Evolutionary conservation across 2,329 filamentous ascomycete species (phyloP), one percentile per base, ranked within the genome.

Genomic region (Talaromyces pinophilus): DNA sequence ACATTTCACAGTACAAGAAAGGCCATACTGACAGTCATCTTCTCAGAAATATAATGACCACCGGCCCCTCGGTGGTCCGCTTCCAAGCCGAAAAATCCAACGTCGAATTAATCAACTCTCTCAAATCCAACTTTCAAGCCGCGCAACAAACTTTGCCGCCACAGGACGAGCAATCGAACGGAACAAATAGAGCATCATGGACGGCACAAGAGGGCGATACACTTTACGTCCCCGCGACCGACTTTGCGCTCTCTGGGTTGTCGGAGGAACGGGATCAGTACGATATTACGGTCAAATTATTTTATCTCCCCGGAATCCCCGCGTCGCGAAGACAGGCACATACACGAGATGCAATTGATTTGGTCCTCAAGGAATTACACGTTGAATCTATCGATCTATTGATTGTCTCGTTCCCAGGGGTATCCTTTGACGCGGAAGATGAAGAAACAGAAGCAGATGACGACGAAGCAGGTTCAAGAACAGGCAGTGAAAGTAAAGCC

Each of bases 221-320:
- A 5, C 84, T 94, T 55, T 94, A 90, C 75, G 86, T 97, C 48
- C 94, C 94, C 57, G 86, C 90, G 48, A 87, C 94, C 75, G 87
- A 92, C 77, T 91, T 90, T 83, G 82, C 86, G 13, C 81, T 86
- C 35, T 87, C 87, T 3, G 90, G 90, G 0, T 82, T 99, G 55
- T 84, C 87, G 38, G 95, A 99, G 75, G 93, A 96, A 71, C 84
- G 90, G 30, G 84, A 86, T 67, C 89, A 93, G 71, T 99, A 99
- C 82, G 93, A 97, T 75, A 93, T 97, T 74, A 97, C 94, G 0
- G 90, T 95, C 68, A 99, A 99, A 80, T 81, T 99, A 25, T 99
- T 99, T 83, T 96, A 95, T 79, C 85, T 98, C 33, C 90, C 92
- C 2, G 87, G 86, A 19, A 86, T 92, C 63, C 84, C 89, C 10